Base-by-base conservation (phyloP, 2,329 filamentous ascomycete genomes). In the Cladophialophora chaetospira region DNA sequence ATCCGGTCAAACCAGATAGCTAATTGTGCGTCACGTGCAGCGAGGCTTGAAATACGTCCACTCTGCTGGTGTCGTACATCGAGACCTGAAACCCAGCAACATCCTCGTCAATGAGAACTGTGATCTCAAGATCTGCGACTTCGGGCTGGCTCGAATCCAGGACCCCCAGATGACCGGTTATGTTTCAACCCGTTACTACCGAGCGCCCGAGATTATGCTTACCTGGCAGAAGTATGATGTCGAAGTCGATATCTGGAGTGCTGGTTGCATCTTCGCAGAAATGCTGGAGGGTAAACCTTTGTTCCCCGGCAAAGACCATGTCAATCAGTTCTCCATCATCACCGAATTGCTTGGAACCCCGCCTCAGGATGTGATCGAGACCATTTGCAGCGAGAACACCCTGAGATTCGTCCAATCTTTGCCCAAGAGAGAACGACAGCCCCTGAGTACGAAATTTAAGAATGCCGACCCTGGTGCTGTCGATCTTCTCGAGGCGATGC, bases 221-320 rank as follows among this genome's bases (percentile, higher is more conserved):
- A 97, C 94, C 64, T 99, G 94, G 94, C 94, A 99, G 80, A 99
- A 99, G 79, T 99, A 99, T 77, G 94, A 99, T 67, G 87, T 97
- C 45, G 94, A 97, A 78, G 94, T 99, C 57, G 94, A 99, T 73
- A 96, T 99, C 72, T 99, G 94, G 94, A 97, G 94, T 72, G 93
- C 93, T 15, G 94, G 94, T 60, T 99, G 94, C 77, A 99, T 99
- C 72, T 97, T 99, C 68, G 94, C 94, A 38, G 94, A 99, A 78
- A 99, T 99, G 94, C 83, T 99, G 58, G 93, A 97, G 77, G 94
- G 94, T 71, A 97, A 97, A 79, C 94, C 94, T 28, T 79, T 99
- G 19, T 99, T 99, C 81, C 94, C 94, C 0, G 94, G 94, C 72
- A 99, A 99, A 79, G 94, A 99, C 71, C 94, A 99, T 72, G 94